These are phyloP conservation scores for Trametes hirsuta DNA, from an alignment of 1,284 basidiomycete genomes.

Conservation along the genomic window DNA sequence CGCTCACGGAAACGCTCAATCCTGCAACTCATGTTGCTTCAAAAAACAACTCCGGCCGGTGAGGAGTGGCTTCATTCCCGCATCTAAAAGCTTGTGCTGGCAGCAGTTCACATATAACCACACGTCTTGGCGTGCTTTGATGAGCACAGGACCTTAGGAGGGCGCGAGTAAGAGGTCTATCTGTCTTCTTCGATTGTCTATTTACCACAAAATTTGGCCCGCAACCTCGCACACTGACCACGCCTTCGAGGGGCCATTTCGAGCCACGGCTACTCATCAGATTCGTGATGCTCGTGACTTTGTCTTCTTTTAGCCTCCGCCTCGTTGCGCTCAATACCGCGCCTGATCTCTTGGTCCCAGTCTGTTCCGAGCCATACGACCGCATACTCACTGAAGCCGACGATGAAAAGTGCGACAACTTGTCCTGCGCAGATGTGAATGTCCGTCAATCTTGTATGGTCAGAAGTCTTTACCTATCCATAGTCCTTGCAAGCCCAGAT, in stretches of 20 bases:
- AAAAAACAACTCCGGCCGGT: no score
- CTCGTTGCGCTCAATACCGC: constrained; percentile 52
- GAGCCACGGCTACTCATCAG: not conserved
- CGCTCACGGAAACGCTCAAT: not conserved
- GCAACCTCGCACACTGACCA: no score
- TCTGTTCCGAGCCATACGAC: constrained; percentile 68
- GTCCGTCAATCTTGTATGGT: not conserved
- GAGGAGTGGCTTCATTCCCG: no score
- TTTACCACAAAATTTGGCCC: no score
- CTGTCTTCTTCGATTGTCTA: no score
- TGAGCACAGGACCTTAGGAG: no score
- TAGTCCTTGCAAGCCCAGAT: constrained; percentile 63
- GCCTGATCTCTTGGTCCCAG: constrained; percentile 64
- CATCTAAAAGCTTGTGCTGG: no score
- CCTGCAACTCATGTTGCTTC: no score
- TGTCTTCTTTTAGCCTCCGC: constrained; percentile 49
- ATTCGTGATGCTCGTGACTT: constrained; percentile 10
- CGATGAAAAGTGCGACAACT: constrained; percentile 70
- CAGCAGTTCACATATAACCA: no score
- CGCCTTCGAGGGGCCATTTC: no score
- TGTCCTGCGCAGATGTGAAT: constrained; percentile 50
- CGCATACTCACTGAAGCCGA: constrained; percentile 69
- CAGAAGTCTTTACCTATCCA: constrained; percentile 55
- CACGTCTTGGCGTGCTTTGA: no score
- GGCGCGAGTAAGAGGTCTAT: no score